A percentile compares a stretch with the other conserved stretches of the same genome.
Conservation (phyloP, 257 asterid species). For the Misopates orontium region DNA sequence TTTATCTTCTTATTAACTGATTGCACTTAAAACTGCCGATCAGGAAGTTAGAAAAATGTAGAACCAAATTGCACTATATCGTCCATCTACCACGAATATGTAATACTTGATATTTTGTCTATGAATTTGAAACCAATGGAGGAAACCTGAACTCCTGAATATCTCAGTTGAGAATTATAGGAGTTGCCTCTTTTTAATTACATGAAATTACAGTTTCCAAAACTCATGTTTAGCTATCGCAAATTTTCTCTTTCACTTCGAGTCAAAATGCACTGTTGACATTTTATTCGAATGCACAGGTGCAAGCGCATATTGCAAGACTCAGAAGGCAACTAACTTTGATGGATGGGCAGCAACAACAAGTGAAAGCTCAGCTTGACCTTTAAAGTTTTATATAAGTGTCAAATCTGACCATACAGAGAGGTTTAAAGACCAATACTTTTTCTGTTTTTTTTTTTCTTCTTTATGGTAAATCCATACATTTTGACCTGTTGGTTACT, state of each 20-base stretch:
- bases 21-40: background rate
- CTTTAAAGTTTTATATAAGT: conserved; percentile 38
- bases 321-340: conserved; percentile 71
- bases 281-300: conserved; percentile 44
- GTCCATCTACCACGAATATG: conserved; percentile 6
- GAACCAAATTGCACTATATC: background rate
- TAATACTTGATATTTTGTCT: conserved; percentile 11
- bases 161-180: conserved; percentile 9
- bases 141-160: conserved; percentile 18
- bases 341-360: conserved; percentile 73
- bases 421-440: conserved; percentile 24
- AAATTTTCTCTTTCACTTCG: conserved; percentile 6
- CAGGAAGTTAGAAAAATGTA: background rate
- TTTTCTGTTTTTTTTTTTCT: no score
- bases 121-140: conserved; percentile 14
- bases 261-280: conserved; percentile 24
- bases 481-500: conserved; percentile 2
- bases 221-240: conserved; percentile 10
- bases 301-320: conserved; percentile 87
- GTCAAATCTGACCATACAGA: conserved; percentile 23
- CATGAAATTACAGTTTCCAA: conserved; percentile 18
- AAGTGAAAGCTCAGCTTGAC: conserved; percentile 55
- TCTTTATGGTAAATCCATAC: no score
- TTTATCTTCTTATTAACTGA: background rate
- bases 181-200: background rate